Evolutionary conservation across 2,329 filamentous ascomycete genomes (phyloP).

Genomic region (Truncatella angustata): DNA sequence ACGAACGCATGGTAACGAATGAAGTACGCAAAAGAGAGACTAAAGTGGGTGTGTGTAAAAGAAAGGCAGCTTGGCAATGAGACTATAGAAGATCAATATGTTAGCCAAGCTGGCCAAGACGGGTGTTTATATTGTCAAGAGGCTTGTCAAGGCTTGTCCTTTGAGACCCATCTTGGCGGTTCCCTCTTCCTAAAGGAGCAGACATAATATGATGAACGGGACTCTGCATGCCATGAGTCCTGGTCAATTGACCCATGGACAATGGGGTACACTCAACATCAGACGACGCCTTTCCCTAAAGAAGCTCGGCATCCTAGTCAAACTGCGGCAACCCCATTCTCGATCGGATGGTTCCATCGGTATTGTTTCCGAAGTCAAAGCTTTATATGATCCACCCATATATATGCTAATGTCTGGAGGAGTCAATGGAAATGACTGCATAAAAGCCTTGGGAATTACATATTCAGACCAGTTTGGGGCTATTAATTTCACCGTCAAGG

Average conservation of each 20-base stretch:
- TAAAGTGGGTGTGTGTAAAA: not conserved
- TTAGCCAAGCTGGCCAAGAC: slow-evolving; percentile 2
- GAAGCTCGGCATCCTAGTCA: not conserved
- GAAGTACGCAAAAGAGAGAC: not conserved
- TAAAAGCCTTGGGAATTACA: no score
- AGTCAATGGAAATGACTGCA: no score
- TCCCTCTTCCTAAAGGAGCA: no score
- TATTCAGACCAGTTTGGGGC: no score
- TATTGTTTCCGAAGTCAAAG: not conserved
- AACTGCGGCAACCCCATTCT: not conserved
- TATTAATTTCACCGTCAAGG: no score
- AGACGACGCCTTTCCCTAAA: not conserved
- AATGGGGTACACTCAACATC: not conserved
- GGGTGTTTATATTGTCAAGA: slow-evolving; percentile 2
- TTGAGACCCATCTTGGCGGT: not conserved
- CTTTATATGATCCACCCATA: not conserved
- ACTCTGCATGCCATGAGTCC: not conserved
- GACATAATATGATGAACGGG: not conserved
- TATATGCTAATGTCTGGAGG: no score
- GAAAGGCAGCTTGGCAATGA: slow-evolving; percentile 1
- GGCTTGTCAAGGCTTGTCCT: not conserved
- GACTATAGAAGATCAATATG: not conserved
- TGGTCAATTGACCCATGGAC: not conserved
- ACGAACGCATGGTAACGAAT: slow-evolving; percentile 5
- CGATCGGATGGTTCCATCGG: not conserved